Conservation (phyloP, 305 asterid species). For the Solanum aculeatissimum region DNA sequence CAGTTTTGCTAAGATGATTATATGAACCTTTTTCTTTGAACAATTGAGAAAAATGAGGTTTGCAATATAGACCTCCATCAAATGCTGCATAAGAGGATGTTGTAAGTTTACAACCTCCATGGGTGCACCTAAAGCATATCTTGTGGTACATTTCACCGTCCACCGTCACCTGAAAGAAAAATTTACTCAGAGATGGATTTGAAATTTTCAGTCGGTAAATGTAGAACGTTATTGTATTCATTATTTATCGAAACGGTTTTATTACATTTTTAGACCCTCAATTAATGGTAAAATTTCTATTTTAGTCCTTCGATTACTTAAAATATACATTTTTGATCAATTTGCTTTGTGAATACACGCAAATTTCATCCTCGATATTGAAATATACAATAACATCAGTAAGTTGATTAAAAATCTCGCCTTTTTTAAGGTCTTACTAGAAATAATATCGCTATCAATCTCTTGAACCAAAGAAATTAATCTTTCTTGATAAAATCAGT, state of each 20-base stretch:
- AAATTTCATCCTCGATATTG: neutral
- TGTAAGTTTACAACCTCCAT: slow-evolving; percentile 63
- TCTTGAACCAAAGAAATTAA: neutral
- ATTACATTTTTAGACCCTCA: neutral
- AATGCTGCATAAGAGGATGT: slow-evolving; percentile 74
- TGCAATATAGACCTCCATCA: slow-evolving; percentile 73
- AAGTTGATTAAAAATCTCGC: neutral
- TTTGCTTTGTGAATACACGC: no score
- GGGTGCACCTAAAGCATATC: slow-evolving; percentile 64
- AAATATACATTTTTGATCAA: no score
- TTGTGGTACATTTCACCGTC: slow-evolving; percentile 70
- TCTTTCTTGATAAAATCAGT: neutral
- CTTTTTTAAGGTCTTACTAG: neutral
- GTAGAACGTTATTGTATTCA: no score
- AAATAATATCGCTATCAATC: neutral
- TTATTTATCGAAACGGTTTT: neutral
- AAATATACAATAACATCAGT: neutral
- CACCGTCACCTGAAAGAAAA: slow-evolving; percentile 33
- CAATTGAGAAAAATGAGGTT: slow-evolving; percentile 68
- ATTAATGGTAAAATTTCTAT: neutral
- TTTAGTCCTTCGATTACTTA: no score
- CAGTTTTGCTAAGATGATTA: slow-evolving; percentile 40
- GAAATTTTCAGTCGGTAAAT: neutral
- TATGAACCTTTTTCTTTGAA: slow-evolving; percentile 75
- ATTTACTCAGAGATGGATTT: neutral